Conservation (phyloP, 805 yeast genomes). For the Candida stauntonica region DNA sequence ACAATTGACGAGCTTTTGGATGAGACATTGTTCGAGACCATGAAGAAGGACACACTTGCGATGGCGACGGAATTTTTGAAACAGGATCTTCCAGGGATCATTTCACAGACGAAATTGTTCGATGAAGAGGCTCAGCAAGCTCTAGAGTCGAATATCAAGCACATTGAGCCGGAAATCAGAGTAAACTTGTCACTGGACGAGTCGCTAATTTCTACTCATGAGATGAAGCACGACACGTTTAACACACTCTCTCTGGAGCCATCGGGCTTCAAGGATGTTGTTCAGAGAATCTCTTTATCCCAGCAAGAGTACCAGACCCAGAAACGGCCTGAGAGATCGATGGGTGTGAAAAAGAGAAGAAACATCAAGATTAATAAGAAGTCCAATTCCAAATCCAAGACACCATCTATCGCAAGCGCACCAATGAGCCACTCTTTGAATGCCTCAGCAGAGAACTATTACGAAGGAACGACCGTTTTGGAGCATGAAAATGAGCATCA, state of each 20-base stretch:
- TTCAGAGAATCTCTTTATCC: slow-evolving; percentile 17
- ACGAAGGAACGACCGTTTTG: not conserved
- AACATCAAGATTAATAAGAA: slow-evolving; percentile 19
- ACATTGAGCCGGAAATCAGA: not conserved
- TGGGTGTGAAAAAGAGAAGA: slow-evolving; percentile 17
- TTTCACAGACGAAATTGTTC: slow-evolving; percentile 14
- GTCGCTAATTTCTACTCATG: not conserved
- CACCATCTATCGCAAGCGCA: not conserved
- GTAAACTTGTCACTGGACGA: slow-evolving; percentile 1
- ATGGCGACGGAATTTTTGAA: slow-evolving; percentile 20
- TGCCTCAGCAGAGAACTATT: not conserved
- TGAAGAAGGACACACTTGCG: slow-evolving; percentile 20
- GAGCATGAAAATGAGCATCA: not conserved
- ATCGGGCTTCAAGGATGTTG: slow-evolving; percentile 13
- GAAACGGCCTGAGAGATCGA: not conserved
- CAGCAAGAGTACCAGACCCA: slow-evolving; percentile 4
- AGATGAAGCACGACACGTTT: slow-evolving; percentile 9
- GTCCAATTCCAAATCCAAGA: slow-evolving; percentile 1
- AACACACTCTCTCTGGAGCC: slow-evolving; percentile 23
- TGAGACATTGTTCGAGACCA: slow-evolving; percentile 19
- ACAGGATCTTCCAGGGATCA: slow-evolving; percentile 22
- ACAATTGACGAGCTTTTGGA: slow-evolving; percentile 27
- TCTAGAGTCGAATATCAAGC: slow-evolving; percentile 1
- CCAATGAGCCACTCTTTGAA: not conserved
- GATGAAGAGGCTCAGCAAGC: slow-evolving; percentile 6